These are phyloP conservation scores for Lactarius evosmus DNA, from an alignment of 768 basidiomycete species.

Conservation along the genomic window DNA sequence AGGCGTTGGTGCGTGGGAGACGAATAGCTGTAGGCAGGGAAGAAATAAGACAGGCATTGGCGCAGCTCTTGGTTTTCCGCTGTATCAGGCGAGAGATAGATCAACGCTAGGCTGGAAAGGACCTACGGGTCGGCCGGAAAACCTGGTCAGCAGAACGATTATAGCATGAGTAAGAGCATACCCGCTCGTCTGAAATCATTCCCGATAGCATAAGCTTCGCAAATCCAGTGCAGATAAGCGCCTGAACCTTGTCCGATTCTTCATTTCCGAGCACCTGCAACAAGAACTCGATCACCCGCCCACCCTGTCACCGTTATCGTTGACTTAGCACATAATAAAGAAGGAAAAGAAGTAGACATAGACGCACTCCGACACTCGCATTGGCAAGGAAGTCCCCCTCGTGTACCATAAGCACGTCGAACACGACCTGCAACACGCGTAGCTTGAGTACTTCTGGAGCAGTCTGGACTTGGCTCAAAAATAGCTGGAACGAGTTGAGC, in stretches of 20 bases:
- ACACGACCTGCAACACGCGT: conserved; percentile 72
- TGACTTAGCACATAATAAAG: not conserved
- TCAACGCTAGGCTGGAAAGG: conserved; percentile 47
- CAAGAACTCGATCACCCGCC: conserved; percentile 67
- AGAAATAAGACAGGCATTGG: conserved; percentile 84
- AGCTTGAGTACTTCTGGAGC: conserved; percentile 64
- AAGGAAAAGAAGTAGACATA: too few species aligned
- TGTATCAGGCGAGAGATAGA: conserved; percentile 80
- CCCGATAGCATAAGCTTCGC: conserved; percentile 83
- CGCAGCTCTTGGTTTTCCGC: conserved; percentile 76
- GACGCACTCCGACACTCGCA: conserved; percentile 33
- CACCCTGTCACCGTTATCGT: conserved; percentile 35
- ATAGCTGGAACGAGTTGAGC: conserved; percentile 68
- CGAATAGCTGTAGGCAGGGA: conserved; percentile 85
- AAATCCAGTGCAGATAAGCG: conserved; percentile 71
- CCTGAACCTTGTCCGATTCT: conserved; percentile 62
- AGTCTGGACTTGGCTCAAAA: conserved; percentile 67
- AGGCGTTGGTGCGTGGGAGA: conserved; percentile 64
- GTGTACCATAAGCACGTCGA: conserved; percentile 86
- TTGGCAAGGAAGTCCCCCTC: conserved; percentile 60
- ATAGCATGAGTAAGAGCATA: conserved; percentile 31
- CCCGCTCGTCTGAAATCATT: conserved; percentile 68
- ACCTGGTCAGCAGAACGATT: not conserved
- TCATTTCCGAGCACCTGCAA: conserved; percentile 50
- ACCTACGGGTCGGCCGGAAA: conserved; percentile 36